Evolutionary conservation across 164 flowering plant species (phyloP), one percentile per base, ranked within the genome.

Genomic region (Chloranthus sessilifolius): DNA sequence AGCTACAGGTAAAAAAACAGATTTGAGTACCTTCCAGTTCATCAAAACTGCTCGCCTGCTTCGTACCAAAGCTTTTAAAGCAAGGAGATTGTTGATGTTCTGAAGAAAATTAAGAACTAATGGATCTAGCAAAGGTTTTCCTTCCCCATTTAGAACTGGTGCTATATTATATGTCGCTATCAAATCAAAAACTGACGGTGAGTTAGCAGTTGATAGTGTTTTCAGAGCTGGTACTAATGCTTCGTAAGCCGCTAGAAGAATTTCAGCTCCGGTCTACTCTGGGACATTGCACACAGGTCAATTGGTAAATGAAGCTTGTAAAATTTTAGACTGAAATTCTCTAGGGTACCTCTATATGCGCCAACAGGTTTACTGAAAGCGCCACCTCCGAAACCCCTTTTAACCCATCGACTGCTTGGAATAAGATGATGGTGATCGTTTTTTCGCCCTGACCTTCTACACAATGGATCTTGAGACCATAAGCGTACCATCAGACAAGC

Each of bases 231-330:
- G 61, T 53, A 74, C 77, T 37, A 81, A 61, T 55, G 88, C 86
- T 72, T 88, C 96, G 81, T 72, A 82, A 35, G 90, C 75, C 37
- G 88, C 98, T 47, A 88, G 58, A 51, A 47, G 52, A 51, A 88
- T 56, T 72, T 92, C 98, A 45, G 87, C 90, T 55, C 74, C 75
- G 49, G 66, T 54, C 95, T 91, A 74, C 50, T 53, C 56, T 28
- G 41, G 37, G 34, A 40, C 53, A 63, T 50, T 45, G 19, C 19
- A 61, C 31, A 36, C 21, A 61, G 17, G 64, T 41, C 21, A 61
- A 52, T 45, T 7, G 11, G 22, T 11, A 46, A 36, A 42, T 50
- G 19, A 10, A 53, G 16, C 42, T 15, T 9, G 43, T 23, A 20
- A 45, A 14, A 31, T 45, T 27, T 36, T 12, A 50, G 0, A 24